A percentile compares a stretch with the other conserved stretches of the same genome.
Conservation (phyloP, 2,329 filamentous ascomycete genomes). For the Eutypella sp. region DNA sequence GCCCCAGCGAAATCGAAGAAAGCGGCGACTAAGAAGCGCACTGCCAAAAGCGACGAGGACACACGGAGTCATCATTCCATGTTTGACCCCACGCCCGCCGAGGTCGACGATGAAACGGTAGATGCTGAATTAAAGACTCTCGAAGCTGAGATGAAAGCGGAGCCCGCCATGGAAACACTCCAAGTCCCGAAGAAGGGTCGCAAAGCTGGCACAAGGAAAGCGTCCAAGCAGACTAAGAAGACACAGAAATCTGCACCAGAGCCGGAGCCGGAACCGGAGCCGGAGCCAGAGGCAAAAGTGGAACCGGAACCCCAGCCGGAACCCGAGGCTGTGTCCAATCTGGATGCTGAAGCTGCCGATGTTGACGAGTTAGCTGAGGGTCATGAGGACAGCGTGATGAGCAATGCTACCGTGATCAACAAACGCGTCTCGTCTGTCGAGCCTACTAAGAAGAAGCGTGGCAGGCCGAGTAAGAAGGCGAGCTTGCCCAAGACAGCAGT, state of each 20-base stretch:
- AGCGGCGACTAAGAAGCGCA: slow-evolving; percentile 21
- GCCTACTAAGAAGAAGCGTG: slow-evolving; percentile 27
- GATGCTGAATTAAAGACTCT: slow-evolving; percentile 47
- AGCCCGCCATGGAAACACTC: slow-evolving; percentile 34
- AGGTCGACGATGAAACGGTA: slow-evolving; percentile 42
- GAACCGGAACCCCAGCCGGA: slow-evolving; percentile 4
- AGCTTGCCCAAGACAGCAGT: slow-evolving; percentile 27
- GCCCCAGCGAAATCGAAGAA: slow-evolving; percentile 27
- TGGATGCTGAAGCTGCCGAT: slow-evolving; percentile 17
- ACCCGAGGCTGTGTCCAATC: no score
- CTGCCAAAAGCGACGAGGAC: slow-evolving; percentile 23
- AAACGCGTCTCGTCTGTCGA: slow-evolving; percentile 23
- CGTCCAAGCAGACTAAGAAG: slow-evolving; percentile 47
- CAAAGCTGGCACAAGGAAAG: slow-evolving; percentile 44
- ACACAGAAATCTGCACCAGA: slow-evolving; percentile 29
- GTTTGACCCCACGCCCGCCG: slow-evolving; percentile 44
- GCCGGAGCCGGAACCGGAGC: slow-evolving; percentile 17
- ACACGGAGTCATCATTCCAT: slow-evolving; percentile 39
- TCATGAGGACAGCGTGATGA: slow-evolving; percentile 35
- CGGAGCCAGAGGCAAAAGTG: slow-evolving; percentile 13
- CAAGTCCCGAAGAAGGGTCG: slow-evolving; percentile 50
- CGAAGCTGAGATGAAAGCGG: slow-evolving; percentile 43
- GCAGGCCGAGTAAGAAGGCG: slow-evolving; percentile 28
- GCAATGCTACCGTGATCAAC: slow-evolving; percentile 38
- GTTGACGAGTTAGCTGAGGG: slow-evolving; percentile 28